Base-by-base conservation (phyloP, 75 land plant genomes). In the Pseudotsuga menziesii region DNA sequence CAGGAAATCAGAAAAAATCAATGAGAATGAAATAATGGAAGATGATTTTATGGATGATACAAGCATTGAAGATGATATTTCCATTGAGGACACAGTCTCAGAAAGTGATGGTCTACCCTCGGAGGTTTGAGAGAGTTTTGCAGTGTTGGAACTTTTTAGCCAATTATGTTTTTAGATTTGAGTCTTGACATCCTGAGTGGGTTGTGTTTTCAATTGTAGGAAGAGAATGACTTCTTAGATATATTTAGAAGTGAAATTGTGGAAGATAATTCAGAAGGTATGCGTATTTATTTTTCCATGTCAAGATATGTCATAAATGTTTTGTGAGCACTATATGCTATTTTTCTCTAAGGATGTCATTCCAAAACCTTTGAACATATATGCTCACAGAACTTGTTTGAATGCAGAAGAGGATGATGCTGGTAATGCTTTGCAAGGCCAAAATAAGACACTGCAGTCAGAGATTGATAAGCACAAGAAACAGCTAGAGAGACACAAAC, bases 101-200 rank as follows among this genome's bases (percentile, higher is more conserved):
- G 86, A 83, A 22, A 90, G 89, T 82, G 92, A 90, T 76, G 90
- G 82, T 22, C 77, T 70, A 66, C 84, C 88, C 52, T 83, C 89
- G 9, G 92, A 88, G 90, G 92, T 90, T 69, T 75, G 80, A 39
- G 22, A 69, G 23, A 39, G 54, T 35, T 69, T 69, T 69, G n/a
- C 54, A 23, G 5, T 74, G 63, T 52, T 59, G 3, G n/a, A 15
- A 55, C 39, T 60, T 61, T 52, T 57, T n/a, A 29, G 32, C 6
- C 4, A 32, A 25, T 67, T 44, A 14, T 44, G 16, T 72, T 67
- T 39, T 57, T 14, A 36, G 35, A 44, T 55, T 26, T 41, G n/a
- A n/a, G n/a, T n/a, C n/a, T n/a, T n/a, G n/a, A 29, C 41, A 62
- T 32, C 16, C 22, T 23, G 39, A 8, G 13, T 16, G 11, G 41